These are phyloP conservation scores for Aciculoconidium aculeatum DNA, from an alignment of 805 yeast genomes.

Conservation along the genomic window DNA sequence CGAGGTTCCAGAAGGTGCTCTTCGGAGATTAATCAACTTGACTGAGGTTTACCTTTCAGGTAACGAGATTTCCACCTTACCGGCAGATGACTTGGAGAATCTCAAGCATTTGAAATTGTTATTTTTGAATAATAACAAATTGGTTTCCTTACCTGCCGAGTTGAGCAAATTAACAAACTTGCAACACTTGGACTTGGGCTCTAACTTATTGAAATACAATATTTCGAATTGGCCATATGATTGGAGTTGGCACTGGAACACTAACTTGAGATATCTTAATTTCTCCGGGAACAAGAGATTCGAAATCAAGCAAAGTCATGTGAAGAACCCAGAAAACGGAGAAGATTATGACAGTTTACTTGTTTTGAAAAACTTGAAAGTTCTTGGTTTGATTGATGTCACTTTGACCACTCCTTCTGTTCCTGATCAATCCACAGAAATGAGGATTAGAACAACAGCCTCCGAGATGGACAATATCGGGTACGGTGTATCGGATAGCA, in stretches of 20 bases:
- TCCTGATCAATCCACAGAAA: slow-evolving; percentile 79
- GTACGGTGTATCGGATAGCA: slow-evolving; percentile 86
- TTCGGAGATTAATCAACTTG: slow-evolving; percentile 50
- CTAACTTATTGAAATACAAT: slow-evolving; percentile 84
- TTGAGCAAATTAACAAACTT: slow-evolving; percentile 60
- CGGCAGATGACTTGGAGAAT: slow-evolving; percentile 76
- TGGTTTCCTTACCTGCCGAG: slow-evolving; percentile 86
- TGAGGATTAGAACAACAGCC: slow-evolving; percentile 87
- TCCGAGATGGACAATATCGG: slow-evolving; percentile 69
- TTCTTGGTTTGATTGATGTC: slow-evolving; percentile 90
- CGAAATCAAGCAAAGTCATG: slow-evolving; percentile 70
- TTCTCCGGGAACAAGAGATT: slow-evolving; percentile 89
- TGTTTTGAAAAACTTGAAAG: slow-evolving; percentile 58
- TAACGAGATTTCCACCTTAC: slow-evolving; percentile 68
- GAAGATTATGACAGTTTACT: slow-evolving; percentile 65
- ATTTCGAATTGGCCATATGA: slow-evolving; percentile 93
- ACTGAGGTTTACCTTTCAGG: slow-evolving; percentile 76
- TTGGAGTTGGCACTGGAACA: slow-evolving; percentile 95
- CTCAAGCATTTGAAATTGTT: slow-evolving; percentile 55
- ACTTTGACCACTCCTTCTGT: slow-evolving; percentile 86
- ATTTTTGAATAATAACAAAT: slow-evolving; percentile 75
- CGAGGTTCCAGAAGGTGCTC: slow-evolving; percentile 75
- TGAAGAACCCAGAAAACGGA: slow-evolving; percentile 47
- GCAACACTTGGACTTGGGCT: slow-evolving; percentile 80
- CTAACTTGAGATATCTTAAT: slow-evolving; percentile 69